Percentiles rank a stretch among this genome's conserved stretches.
phyloP scores from a whole-genome alignment of 208 protist genomes.

The Herpetomonas samuelpessoai region DNA sequence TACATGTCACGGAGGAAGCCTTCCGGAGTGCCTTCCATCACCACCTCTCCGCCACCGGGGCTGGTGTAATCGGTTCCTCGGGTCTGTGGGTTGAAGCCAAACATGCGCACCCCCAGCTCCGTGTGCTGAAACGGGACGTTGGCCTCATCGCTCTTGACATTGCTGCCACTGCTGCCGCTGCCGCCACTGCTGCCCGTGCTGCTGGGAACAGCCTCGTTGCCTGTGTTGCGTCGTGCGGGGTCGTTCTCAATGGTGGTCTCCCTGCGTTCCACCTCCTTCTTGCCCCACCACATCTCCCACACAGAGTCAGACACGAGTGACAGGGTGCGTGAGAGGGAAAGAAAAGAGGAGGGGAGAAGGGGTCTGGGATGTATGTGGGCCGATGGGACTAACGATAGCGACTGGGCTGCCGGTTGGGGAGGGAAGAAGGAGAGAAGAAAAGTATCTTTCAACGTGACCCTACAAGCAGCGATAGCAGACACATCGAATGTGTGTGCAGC shows the following conservation, averaged over 20 bases:
- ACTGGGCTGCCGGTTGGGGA: too few species aligned
- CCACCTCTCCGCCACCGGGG: slow-evolving; percentile 23
- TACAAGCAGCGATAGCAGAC: too few species aligned
- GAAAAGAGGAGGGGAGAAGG: too few species aligned
- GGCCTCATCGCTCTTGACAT: background rate
- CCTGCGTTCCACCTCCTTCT: background rate
- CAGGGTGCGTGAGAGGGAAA: too few species aligned
- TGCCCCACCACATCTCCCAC: too few species aligned
- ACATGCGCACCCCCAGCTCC: background rate
- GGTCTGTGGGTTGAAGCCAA: background rate
- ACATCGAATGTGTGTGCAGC: too few species aligned
- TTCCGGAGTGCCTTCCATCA: slow-evolving; percentile 7
- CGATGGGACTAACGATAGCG: too few species aligned
- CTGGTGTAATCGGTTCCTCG: slow-evolving; percentile 17
- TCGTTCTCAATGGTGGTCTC: background rate
- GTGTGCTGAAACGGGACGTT: background rate
- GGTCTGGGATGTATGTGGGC: too few species aligned
- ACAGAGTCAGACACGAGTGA: too few species aligned
- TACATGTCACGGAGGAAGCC: slow-evolving; percentile 7
- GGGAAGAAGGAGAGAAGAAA: too few species aligned
- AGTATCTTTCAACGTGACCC: too few species aligned
- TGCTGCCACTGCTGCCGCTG: background rate
- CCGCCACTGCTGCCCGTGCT: background rate
- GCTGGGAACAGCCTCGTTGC: too few species aligned
- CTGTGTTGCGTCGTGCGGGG: background rate